Evolutionary conservation across 768 basidiomycete species (phyloP).

Genomic region (Suillus paluster): DNA sequence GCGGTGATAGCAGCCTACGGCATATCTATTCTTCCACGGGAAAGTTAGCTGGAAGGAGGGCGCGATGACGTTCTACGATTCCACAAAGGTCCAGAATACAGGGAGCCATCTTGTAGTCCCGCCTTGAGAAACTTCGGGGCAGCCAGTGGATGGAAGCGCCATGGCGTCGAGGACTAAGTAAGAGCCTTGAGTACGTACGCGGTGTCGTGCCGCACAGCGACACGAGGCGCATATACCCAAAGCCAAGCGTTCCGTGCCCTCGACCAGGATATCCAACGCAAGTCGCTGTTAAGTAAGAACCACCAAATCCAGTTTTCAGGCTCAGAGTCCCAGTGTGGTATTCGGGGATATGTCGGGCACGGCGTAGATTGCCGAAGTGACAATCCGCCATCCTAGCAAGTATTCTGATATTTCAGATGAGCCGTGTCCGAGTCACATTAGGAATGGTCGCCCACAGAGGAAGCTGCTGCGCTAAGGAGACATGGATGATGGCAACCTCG

Average conservation of each 20-base stretch:
- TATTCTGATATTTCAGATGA: neutral
- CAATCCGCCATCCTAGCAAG: neutral
- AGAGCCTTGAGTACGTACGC: neutral
- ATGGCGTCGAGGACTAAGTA: neutral
- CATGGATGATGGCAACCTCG: neutral
- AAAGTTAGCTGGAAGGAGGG: neutral
- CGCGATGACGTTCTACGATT: too few relatives aligned
- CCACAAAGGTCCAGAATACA: neutral
- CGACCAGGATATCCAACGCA: neutral
- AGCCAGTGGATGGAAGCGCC: neutral
- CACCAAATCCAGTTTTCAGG: neutral
- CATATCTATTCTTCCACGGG: neutral
- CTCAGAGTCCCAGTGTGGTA: neutral
- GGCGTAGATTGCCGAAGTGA: neutral
- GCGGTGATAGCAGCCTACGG: neutral
- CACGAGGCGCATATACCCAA: neutral
- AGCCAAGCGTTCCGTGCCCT: neutral
- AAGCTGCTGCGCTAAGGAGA: neutral
- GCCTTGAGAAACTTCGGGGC: neutral
- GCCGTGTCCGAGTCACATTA: neutral
- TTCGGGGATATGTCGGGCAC: neutral
- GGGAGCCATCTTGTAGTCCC: neutral
- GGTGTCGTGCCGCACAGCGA: neutral
- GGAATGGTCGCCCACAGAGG: neutral
- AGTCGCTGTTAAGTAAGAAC: neutral